A percentile compares a stretch with the other conserved stretches of the same genome.
phyloP scores from a whole-genome alignment of 441 rosid genomes.

The Populus trichocarpa region DNA sequence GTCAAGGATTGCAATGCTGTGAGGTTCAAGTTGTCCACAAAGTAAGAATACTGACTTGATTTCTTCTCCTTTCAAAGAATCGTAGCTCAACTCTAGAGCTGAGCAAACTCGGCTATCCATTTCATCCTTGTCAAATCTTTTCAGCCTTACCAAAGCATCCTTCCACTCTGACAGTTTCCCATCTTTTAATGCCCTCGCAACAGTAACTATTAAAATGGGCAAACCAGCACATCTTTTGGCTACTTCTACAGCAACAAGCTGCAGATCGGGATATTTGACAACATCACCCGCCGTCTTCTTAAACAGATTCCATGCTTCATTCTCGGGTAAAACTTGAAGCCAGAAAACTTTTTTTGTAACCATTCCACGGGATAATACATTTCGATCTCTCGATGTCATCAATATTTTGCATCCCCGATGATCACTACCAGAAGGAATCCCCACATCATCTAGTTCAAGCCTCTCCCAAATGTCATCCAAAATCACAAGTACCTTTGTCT shows the following conservation, averaged over 20 bases:
- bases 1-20: not conserved
- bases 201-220: constrained; percentile 11
- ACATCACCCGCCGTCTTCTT: not conserved
- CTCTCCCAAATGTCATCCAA: constrained; percentile 38
- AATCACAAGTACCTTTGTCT: constrained; percentile 28
- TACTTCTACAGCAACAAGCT: not conserved
- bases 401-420: constrained; percentile 16
- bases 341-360: not conserved
- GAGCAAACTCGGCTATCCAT: not conserved
- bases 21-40: constrained; percentile 10
- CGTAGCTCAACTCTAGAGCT: constrained; percentile 20
- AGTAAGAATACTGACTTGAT: constrained; percentile 22
- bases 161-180: constrained; percentile 8
- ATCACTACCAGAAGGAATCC: constrained; percentile 13
- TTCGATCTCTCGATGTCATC: constrained; percentile 17
- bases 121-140: not conserved
- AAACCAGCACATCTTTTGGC: constrained; percentile 23
- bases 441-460: constrained; percentile 25
- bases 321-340: not conserved
- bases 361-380: constrained; percentile 11
- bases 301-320: constrained; percentile 21
- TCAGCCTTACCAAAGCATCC: constrained; percentile 9
- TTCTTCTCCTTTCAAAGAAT: constrained; percentile 12
- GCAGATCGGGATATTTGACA: not conserved
- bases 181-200: constrained; percentile 13